A percentile compares a stretch with the other conserved stretches of the same genome.
Conservation (phyloP, 768 basidiomycete genomes). For the Lactifluus echinatus region DNA sequence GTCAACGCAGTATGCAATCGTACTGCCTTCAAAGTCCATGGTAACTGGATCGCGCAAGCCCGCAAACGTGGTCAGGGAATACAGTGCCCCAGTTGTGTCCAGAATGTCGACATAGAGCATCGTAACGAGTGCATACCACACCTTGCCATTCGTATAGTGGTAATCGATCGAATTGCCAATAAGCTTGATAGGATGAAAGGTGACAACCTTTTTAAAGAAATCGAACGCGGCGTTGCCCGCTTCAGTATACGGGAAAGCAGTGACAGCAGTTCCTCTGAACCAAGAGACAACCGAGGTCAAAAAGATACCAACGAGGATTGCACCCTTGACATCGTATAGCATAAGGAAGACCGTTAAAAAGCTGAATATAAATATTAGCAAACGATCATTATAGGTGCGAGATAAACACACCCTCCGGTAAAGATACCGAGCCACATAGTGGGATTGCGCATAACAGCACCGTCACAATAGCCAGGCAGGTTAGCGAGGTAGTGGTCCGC, state of each 20-base stretch:
- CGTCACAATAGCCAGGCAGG: conserved; percentile 52
- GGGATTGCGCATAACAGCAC: conserved; percentile 59
- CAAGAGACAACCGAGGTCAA: conserved; percentile 80
- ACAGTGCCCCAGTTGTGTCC: conserved; percentile 60
- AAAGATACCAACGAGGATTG: conserved; percentile 77
- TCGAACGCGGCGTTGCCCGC: conserved; percentile 66
- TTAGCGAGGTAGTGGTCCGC: conserved; percentile 36
- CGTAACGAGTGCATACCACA: conserved; percentile 84
- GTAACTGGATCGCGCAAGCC: conserved; percentile 80
- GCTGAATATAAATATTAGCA: conserved; percentile 27
- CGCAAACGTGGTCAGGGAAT: conserved; percentile 88
- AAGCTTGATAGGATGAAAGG: conserved; percentile 54
- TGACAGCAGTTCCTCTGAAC: conserved; percentile 76
- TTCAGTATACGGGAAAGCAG: conserved; percentile 67
- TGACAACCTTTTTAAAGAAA: conserved; percentile 79
- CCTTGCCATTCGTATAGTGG: conserved; percentile 44
- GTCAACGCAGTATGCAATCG: conserved; percentile 75
- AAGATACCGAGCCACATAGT: conserved; percentile 88
- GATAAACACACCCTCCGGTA: conserved; percentile 54
- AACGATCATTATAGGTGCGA: not conserved
- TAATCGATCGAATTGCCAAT: conserved; percentile 57
- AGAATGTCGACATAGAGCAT: conserved; percentile 88
- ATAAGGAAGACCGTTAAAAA: conserved; percentile 72
- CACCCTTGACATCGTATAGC: conserved; percentile 78
- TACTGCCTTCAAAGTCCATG: conserved; percentile 79